A percentile compares a stretch with the other conserved stretches of the same genome.
phyloP scores from a whole-genome alignment of 2,329 filamentous ascomycete genomes.

The Claviceps paspali region DNA sequence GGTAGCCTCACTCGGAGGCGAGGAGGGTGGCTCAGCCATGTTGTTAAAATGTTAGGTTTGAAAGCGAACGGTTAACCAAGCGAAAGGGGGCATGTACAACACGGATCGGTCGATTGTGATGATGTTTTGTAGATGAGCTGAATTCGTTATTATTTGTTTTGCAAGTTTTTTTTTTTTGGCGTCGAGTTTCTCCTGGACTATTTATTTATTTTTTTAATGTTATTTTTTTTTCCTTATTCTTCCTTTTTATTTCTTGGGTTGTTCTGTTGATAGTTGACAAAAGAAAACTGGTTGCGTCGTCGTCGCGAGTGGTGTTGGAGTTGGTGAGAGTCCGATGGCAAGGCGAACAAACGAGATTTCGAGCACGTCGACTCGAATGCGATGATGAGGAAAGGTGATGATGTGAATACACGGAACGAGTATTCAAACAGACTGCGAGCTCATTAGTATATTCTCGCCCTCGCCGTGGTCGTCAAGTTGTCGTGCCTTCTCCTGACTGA shows the following conservation, averaged over 20 bases:
- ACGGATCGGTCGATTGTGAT: neutral
- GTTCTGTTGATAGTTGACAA: neutral
- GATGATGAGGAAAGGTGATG: neutral
- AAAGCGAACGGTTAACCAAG: neutral
- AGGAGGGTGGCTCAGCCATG: constrained; percentile 48
- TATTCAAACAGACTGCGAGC: neutral
- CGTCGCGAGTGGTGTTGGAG: neutral
- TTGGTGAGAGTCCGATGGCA: too few species aligned
- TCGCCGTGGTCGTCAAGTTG: too few species aligned
- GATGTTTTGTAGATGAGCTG: neutral
- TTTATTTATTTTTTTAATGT: too few species aligned
- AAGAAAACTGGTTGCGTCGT: constrained; percentile 2
- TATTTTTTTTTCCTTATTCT: neutral
- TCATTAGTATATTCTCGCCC: too few species aligned
- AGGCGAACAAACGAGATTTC: neutral
- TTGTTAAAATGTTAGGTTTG: constrained; percentile 1
- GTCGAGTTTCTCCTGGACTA: too few species aligned
- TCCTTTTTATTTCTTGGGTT: neutral
- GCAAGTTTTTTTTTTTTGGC: too few species aligned
- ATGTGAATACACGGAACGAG: too few species aligned
- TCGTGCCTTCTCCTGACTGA: neutral
- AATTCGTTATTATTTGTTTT: neutral
- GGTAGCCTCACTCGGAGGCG: constrained; percentile 39
- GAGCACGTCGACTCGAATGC: too few species aligned
- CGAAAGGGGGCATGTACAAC: neutral